These are phyloP conservation scores for Ceratobasidium theobromae DNA, from an alignment of 1,284 basidiomycete genomes.

Conservation along the genomic window DNA sequence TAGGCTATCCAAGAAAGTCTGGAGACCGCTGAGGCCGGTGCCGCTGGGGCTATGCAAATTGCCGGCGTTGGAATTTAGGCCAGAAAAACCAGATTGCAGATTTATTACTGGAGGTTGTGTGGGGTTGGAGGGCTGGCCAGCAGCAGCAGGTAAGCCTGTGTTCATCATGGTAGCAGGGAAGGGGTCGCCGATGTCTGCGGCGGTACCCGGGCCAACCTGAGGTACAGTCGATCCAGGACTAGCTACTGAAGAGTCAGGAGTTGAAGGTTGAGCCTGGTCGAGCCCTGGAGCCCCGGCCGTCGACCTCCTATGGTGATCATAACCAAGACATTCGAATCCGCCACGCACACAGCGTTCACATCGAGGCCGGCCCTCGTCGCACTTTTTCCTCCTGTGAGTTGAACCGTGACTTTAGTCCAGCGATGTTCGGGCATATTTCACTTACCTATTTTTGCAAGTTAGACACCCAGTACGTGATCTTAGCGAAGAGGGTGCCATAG, in stretches of 20 bases:
- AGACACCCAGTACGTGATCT: slow-evolving; percentile 27
- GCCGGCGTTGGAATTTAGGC: neutral
- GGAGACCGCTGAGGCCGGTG: slow-evolving; percentile 26
- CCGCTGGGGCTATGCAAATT: slow-evolving; percentile 15
- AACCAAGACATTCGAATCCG: slow-evolving; percentile 21
- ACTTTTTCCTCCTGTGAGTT: slow-evolving; percentile 15
- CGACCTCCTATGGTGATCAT: slow-evolving; percentile 12
- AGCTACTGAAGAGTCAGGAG: slow-evolving; percentile 4
- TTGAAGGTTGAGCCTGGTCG: neutral
- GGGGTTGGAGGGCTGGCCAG: slow-evolving; percentile 3
- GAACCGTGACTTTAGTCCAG: neutral
- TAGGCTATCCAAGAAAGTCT: slow-evolving; percentile 25
- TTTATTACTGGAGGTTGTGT: neutral
- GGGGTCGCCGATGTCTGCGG: neutral
- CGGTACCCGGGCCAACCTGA: neutral
- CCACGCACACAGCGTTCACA: slow-evolving; percentile 22
- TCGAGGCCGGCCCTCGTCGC: slow-evolving; percentile 14
- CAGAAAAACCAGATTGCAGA: slow-evolving; percentile 8
- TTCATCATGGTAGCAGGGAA: slow-evolving; percentile 11
- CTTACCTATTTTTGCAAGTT: slow-evolving; percentile 28
- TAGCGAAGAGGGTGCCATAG: slow-evolving; percentile 26
- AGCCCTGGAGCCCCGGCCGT: neutral
- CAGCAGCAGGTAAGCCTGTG: slow-evolving; percentile 15
- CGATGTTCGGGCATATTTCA: neutral
- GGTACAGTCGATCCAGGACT: slow-evolving; percentile 8